Evolutionary conservation across 163 green algal genomes (phyloP), one percentile per base, ranked within the genome.

Genomic region (Coccomyxa subellipsoidea): DNA sequence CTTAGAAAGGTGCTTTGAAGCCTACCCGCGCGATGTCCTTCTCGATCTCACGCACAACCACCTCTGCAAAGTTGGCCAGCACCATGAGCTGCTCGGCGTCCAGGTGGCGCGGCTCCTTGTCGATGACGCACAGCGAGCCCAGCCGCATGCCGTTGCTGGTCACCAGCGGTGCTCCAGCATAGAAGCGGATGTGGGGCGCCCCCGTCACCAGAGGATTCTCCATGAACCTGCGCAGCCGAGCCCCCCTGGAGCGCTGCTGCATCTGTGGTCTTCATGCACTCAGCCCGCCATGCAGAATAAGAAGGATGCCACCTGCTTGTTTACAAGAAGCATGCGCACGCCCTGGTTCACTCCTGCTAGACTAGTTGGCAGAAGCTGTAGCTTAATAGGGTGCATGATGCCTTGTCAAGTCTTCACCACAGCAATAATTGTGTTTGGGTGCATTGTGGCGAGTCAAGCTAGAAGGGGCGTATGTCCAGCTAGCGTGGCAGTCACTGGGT

Each of bases 131-230:
- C 85, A 93, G 78, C 7, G 87, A 86, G 32, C 91, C 90, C 37
- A 93, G 87, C 31, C 86, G 78, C 38, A 86, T 85, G 18, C 84
- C 85, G 53, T 88, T 89, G 35, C 83, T 85, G 18, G 88, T 90
- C 27, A 94, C 79, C 36, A 94, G 81, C 4, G 90, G 91, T 0
- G 91, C 90, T 32, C 89, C 89, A 2, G 91, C 91, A 79, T 95
- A 95, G 81, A 95, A 95, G 0, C 87, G 81, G 39, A 93, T 86
- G 79, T 81, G 18, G 1, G 86, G 87, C 15, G 69, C 40, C 2
- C 84, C 85, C 9, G 82, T 85, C 35, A 94, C 90, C 12, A 92
- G 87, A 12, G 91, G 87, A 78, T 92, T 91, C 39, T 84, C 82
- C 21, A 47, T 34, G 77, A 94, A 94, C 69, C 82, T 85, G 82